Percentiles rank a stretch among this genome's conserved stretches.
Conservation (phyloP, 305 asterid species). For the Fraxinus sp. region DNA sequence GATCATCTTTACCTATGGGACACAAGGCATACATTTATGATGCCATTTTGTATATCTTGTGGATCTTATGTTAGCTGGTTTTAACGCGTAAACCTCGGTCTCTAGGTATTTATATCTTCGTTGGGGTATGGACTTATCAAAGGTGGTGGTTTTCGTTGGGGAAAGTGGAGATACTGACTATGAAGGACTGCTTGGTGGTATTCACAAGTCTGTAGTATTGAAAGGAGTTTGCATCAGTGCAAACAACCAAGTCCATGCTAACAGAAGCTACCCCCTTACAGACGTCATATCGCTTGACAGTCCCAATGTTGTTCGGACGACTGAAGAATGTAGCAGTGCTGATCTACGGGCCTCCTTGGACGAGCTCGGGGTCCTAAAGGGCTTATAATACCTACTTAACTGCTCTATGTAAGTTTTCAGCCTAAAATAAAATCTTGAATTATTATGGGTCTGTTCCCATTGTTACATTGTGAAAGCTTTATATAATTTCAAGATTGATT, state of each 20-base stretch:
- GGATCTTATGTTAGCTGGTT: neutral
- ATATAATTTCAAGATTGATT: conserved; percentile 1
- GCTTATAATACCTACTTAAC: conserved; percentile 15
- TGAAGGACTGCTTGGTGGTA: conserved; percentile 90
- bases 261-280: conserved; percentile 73
- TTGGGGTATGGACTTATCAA: conserved; percentile 94
- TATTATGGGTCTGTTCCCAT: neutral
- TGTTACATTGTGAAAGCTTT: conserved; percentile 10
- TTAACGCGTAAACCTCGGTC: conserved; percentile 16
- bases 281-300: conserved; percentile 69
- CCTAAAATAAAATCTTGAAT: conserved; percentile 15
- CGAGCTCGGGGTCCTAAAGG: conserved; percentile 48
- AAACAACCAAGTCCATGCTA: conserved; percentile 58
- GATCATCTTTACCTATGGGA: neutral
- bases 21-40: neutral
- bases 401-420: conserved; percentile 14
- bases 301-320: conserved; percentile 57
- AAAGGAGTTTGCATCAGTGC: conserved; percentile 63
- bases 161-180: conserved; percentile 99
- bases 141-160: conserved; percentile 85
- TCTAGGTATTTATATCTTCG: conserved; percentile 87
- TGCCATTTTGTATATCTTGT: neutral
- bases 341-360: conserved; percentile 57
- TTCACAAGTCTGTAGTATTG: conserved; percentile 82
- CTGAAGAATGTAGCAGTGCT: conserved; percentile 49